Conservation (phyloP, 2,329 filamentous ascomycete species). For the Ophiognomonia clavigignenti-juglandacearum region DNA sequence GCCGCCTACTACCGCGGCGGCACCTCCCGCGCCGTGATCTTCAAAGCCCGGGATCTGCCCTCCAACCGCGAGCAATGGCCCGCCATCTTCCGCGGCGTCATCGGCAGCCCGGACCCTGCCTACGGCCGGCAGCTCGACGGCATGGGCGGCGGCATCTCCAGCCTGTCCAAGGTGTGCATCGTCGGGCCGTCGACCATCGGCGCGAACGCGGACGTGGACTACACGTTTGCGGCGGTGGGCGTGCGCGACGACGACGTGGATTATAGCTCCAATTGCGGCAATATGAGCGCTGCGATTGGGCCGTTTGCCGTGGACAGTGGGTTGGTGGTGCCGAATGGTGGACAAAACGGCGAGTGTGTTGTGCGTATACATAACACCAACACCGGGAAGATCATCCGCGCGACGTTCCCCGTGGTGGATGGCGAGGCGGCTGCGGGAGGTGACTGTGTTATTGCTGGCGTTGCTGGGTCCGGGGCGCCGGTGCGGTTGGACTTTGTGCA, state of each 20-base stretch:
- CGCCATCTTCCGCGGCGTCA: conserved; percentile 51
- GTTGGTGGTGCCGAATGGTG: conserved; percentile 29
- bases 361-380: conserved; percentile 68
- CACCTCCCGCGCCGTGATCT: conserved; percentile 63
- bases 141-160: conserved; percentile 64
- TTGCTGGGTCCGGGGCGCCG: conserved; percentile 29
- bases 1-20: conserved; percentile 63
- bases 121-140: conserved; percentile 68
- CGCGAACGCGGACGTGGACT: conserved; percentile 56
- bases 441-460: conserved; percentile 34
- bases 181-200: conserved; percentile 45
- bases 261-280: conserved; percentile 69
- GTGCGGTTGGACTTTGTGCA: conserved; percentile 33
- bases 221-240: conserved; percentile 67
- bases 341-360: conserved; percentile 32
- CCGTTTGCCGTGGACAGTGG: conserved; percentile 57
- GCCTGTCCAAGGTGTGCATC: conserved; percentile 67
- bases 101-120: conserved; percentile 63
- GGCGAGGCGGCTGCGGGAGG: conserved; percentile 33
- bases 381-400: conserved; percentile 50
- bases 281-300: conserved; percentile 64
- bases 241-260: conserved; percentile 58
- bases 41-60: conserved; percentile 49
- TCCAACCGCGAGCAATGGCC: conserved; percentile 38
- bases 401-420: conserved; percentile 30